Percentiles rank a stretch among this genome's conserved stretches.
phyloP scores from a whole-genome alignment of 2,329 filamentous ascomycete species.

The Trichoderma koningiopsis region DNA sequence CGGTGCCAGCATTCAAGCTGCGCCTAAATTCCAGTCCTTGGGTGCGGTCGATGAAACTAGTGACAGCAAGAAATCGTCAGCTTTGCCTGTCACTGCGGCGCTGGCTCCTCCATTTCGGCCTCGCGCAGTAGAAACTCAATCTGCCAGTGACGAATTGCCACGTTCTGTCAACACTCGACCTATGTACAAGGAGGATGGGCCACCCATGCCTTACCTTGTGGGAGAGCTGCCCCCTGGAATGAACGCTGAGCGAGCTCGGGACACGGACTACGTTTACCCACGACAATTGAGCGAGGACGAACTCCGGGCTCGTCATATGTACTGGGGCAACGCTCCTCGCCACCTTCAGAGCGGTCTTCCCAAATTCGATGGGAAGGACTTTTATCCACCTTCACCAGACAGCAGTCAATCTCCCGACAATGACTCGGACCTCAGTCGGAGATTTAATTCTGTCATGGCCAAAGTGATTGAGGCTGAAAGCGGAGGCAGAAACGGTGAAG shows the following conservation, averaged over 20 bases:
- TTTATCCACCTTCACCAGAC: constrained; percentile 59
- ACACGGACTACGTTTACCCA: constrained; percentile 56
- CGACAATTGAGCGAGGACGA: constrained; percentile 62
- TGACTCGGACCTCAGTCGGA: neutral
- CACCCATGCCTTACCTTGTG: constrained; percentile 55
- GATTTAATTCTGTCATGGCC: neutral
- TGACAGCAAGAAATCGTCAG: constrained; percentile 37
- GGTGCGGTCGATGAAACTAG: constrained; percentile 26
- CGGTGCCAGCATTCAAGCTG: constrained; percentile 32
- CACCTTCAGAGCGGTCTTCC: constrained; percentile 56
- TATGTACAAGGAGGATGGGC: neutral
- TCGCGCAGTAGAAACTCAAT: constrained; percentile 33
- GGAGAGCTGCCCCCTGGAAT: constrained; percentile 52
- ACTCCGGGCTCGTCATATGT: constrained; percentile 59
- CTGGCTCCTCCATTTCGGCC: constrained; percentile 54
- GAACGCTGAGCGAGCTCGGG: constrained; percentile 44
- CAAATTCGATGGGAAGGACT: constrained; percentile 67
- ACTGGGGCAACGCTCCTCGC: constrained; percentile 60
- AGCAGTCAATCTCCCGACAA: constrained; percentile 38
- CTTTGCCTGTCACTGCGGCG: constrained; percentile 50
- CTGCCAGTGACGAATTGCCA: neutral
- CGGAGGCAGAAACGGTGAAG: neutral
- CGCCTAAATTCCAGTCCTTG: constrained; percentile 25
- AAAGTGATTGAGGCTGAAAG: neutral
- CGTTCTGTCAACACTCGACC: neutral